Evolutionary conservation across 306 rosid genomes (phyloP).

Genomic region (Hippophae gyantsensis): DNA sequence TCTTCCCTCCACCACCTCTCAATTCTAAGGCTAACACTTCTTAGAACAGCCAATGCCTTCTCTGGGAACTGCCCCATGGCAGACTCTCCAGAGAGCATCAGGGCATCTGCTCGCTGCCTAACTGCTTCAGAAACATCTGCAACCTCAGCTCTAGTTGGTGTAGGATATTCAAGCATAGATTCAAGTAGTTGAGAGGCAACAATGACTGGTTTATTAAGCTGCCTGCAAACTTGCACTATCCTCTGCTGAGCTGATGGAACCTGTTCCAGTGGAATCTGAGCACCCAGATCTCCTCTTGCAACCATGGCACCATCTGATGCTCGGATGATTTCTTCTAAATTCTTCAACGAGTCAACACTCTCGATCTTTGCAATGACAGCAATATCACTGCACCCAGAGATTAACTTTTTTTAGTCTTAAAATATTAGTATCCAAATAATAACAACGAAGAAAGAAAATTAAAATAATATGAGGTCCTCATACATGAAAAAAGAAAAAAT

Average conservation of each 20-base stretch:
- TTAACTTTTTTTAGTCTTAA: constrained; percentile 6
- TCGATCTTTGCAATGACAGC: constrained; percentile 37
- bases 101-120: constrained; percentile 3
- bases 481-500: too few species aligned
- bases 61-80: constrained; percentile 6
- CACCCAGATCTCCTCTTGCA: constrained; percentile 15
- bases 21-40: constrained; percentile 61
- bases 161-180: constrained; percentile 9
- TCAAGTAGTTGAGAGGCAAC: constrained; percentile 12
- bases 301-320: constrained; percentile 11
- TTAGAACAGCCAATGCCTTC: constrained; percentile 36
- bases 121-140: constrained; percentile 9
- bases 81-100: constrained; percentile 7
- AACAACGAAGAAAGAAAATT: too few species aligned
- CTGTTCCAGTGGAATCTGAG: background rate
- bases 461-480: too few species aligned
- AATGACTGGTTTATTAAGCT: constrained; percentile 6
- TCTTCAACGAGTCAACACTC: background rate
- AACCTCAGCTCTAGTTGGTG: constrained; percentile 9
- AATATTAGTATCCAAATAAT: too few species aligned
- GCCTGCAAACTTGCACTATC: constrained; percentile 4
- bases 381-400: constrained; percentile 52
- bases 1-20: constrained; percentile 62
- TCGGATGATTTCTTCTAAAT: constrained; percentile 1
- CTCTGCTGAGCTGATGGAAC: constrained; percentile 8